Base-by-base conservation (phyloP, 352 stramenopile species). In the Pythium chondricola region DNA sequence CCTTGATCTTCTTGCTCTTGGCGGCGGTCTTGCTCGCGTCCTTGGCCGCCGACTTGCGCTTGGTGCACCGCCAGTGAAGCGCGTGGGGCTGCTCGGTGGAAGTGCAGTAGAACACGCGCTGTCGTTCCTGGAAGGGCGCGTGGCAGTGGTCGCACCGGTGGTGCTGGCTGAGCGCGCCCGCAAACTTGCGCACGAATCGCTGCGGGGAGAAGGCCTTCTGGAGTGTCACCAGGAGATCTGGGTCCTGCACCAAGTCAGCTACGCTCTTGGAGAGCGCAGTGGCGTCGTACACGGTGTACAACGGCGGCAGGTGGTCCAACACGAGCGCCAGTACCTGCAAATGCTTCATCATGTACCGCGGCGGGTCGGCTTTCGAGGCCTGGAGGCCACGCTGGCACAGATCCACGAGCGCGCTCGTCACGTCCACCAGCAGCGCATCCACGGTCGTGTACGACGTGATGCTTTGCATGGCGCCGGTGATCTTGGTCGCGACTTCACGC, bases 41-140 rank as follows among this genome's bases (percentile, higher is more conserved):
- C n/a, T 58, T 58, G 2, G 35, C 29, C 2, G 44, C 72, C 4
- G 69, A 73, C 20, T 54, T 67, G 7, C 69, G 79, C 56, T 83
- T 88, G 2, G 77, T 86, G 42, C 82, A 93, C 43, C 69, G 74
- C 82, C 82, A 93, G 51, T 93, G 82, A 46, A 87, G 74, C 17
- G 72, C 43, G 37, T 93, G 82, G 5, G 56, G 62, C 18, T 63
- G 52, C 5, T 63, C 50, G 20, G 52, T 42, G 14, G 71, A 58
- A 2, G 61, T 56, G 47, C 82, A 93, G 48, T 89, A 90, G 36
- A 93, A 87, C 4, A 90, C 9, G 27, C 89, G 82, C 39, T 93
- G 79, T 2, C 75, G 71, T 36, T 87, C 63, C 18, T 86, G 70
- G 38, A 93, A 88, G 4, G 76, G 79, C 37, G 79, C 69, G n/a